Percentiles rank a stretch among this genome's conserved stretches.
Evolutionary conservation across 2,329 filamentous ascomycete genomes (phyloP).

Genomic region (Volutella citrinella): DNA sequence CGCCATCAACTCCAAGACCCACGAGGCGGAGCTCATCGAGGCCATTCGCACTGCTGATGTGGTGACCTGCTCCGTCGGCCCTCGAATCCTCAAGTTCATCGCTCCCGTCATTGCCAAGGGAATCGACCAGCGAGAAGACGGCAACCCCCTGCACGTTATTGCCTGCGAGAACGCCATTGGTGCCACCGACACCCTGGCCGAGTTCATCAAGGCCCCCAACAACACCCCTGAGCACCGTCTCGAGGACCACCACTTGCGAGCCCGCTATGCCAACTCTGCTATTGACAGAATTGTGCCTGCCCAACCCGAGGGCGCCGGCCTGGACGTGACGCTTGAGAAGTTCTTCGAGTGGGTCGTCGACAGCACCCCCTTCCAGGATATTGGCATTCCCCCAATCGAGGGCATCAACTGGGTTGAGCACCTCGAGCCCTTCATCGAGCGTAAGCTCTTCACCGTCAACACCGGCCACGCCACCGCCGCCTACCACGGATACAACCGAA

Average conservation of each 20-base stretch:
- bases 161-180: conserved; percentile 98
- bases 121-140: conserved; percentile 67
- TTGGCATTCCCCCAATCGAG: conserved; percentile 65
- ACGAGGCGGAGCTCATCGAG: conserved; percentile 76
- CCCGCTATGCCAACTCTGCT: conserved; percentile 93
- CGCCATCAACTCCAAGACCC: conserved; percentile 89
- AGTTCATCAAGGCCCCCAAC: conserved; percentile 71
- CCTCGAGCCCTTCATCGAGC: conserved; percentile 94
- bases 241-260: conserved; percentile 66
- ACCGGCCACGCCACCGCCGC: conserved; percentile 94
- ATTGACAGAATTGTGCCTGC: conserved; percentile 98
- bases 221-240: conserved; percentile 69
- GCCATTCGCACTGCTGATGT: conserved; percentile 86
- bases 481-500: conserved; percentile 87
- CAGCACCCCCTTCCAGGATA: conserved; percentile 73
- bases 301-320: conserved; percentile 73
- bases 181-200: conserved; percentile 83
- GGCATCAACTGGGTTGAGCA: conserved; percentile 93
- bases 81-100: conserved; percentile 94
- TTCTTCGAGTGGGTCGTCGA: conserved; percentile 99
- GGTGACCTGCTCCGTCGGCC: conserved; percentile 95
- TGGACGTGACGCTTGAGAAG: conserved; percentile 94
- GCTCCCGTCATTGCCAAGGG: conserved; percentile 94
- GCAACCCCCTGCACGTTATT: conserved; percentile 80
- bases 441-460: conserved; percentile 99